Evolutionary conservation across 305 asterid genomes (phyloP).

Genomic region (Fraxinus platypoda): DNA sequence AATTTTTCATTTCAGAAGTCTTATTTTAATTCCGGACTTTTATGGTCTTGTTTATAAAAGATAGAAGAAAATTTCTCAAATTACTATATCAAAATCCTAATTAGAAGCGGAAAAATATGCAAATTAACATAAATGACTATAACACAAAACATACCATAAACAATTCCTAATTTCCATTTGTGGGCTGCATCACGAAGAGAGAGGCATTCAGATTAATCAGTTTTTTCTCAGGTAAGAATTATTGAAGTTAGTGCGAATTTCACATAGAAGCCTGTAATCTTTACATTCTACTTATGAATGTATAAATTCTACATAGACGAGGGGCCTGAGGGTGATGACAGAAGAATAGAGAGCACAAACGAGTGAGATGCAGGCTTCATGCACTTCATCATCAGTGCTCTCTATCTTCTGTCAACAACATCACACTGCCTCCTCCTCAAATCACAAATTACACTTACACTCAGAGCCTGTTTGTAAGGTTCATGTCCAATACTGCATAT

Average conservation of each 20-base stretch:
- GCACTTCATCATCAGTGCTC: conserved; percentile 42
- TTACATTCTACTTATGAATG: neutral
- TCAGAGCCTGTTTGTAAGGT: neutral
- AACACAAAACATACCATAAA: neutral
- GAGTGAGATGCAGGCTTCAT: conserved; percentile 24
- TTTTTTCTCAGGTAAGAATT: neutral
- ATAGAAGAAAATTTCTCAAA: neutral
- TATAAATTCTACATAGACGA: neutral
- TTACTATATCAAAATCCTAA: neutral
- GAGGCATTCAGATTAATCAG: neutral
- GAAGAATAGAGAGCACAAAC: conserved; percentile 48
- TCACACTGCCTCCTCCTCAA: conserved; percentile 24
- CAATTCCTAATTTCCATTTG: neutral
- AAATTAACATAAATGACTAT: neutral
- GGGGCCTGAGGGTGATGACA: conserved; percentile 40
- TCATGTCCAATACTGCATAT: neutral
- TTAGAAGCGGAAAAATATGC: neutral
- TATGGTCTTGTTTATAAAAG: neutral
- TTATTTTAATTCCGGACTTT: neutral
- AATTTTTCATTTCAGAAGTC: neutral
- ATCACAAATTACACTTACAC: neutral
- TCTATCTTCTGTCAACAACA: conserved; percentile 55
- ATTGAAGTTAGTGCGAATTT: neutral
- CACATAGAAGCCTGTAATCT: neutral
- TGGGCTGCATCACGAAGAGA: neutral